phyloP scores from a whole-genome alignment of 148 eudicot species.

The Rhododendron simsii region DNA sequence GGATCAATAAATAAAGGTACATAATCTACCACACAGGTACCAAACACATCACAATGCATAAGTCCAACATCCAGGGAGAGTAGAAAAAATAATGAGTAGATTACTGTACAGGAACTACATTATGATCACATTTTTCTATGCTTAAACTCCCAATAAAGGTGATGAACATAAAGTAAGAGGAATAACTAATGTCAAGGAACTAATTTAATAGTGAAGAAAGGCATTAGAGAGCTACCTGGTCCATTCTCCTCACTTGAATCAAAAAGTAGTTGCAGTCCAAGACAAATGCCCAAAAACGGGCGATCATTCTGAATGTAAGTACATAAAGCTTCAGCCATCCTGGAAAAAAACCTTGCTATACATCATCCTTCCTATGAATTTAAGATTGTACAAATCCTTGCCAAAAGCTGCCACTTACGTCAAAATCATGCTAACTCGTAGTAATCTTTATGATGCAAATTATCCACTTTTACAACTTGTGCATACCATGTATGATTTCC shows the following conservation, averaged over 20 bases:
- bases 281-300: conserved; percentile 96
- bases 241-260: conserved; percentile 95
- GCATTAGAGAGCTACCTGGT: conserved; percentile 38
- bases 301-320: conserved; percentile 85
- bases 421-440: neutral
- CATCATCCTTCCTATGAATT: neutral
- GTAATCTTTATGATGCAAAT: neutral
- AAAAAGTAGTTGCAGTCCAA: conserved; percentile 93
- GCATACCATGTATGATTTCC: neutral
- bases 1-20: neutral
- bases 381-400: neutral
- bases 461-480: neutral
- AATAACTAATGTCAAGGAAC: neutral
- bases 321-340: conserved; percentile 88
- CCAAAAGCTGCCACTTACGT: neutral
- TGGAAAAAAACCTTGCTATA: conserved; percentile 14
- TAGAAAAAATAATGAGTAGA: neutral
- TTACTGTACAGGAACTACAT: neutral
- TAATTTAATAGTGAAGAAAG: neutral
- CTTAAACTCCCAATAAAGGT: neutral
- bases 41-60: neutral
- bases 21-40: neutral
- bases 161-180: neutral
- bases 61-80: neutral
- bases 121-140: neutral